A percentile compares a stretch with the other conserved stretches of the same genome.
Conservation (phyloP, 257 asterid genomes). For the Buddleja alternifolia region DNA sequence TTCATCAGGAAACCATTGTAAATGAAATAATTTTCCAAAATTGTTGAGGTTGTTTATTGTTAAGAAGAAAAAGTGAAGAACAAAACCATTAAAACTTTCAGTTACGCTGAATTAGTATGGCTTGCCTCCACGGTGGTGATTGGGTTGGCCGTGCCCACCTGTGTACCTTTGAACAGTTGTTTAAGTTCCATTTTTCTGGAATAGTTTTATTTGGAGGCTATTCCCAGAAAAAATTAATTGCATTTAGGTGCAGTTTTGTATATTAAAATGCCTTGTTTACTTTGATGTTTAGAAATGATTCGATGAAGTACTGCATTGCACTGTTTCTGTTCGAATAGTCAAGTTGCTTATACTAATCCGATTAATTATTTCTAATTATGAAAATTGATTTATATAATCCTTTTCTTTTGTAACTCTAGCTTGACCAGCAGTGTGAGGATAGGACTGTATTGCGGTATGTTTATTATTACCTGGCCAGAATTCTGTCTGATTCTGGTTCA, state of each 20-base stretch:
- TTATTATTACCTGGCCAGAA: conserved; percentile 96
- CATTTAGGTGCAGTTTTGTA: background rate
- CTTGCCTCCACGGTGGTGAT: conserved; percentile 7
- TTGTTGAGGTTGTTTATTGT: background rate
- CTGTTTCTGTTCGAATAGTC: background rate
- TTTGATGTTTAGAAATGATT: background rate
- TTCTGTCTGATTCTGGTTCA: conserved; percentile 90
- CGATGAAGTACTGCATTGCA: conserved; percentile 16
- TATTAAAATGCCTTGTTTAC: conserved; percentile 12
- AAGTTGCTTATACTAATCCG: conserved; percentile 15
- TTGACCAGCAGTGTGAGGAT: conserved; percentile 99
- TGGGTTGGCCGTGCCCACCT: background rate
- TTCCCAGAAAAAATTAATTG: background rate
- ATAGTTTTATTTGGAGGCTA: conserved; percentile 5
- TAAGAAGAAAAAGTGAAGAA: background rate
- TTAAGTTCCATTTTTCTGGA: background rate
- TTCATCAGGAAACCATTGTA: background rate
- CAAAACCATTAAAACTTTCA: background rate
- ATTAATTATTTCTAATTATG: background rate
- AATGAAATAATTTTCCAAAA: background rate
- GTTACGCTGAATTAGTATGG: background rate
- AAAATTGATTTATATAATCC: conserved; percentile 29
- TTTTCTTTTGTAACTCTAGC: conserved; percentile 58
- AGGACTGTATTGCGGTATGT: conserved; percentile 96
- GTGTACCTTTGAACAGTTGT: background rate